Base-by-base conservation (phyloP, 2,329 filamentous ascomycete genomes). In the Aspergillus fischeri region DNA sequence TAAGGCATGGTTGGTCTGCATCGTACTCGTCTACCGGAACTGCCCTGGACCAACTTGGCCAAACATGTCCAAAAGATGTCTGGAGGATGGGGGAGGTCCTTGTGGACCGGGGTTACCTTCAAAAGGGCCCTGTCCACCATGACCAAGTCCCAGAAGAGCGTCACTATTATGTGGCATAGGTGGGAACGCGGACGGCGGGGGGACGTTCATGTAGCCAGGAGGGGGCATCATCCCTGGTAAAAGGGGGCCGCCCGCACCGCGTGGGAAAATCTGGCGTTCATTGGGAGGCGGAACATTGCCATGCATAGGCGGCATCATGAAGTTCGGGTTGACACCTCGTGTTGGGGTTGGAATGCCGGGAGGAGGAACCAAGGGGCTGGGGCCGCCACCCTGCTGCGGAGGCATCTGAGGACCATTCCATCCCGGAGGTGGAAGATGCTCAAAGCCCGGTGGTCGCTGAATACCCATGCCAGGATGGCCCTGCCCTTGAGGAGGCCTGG, bases 211-310 rank as follows among this genome's bases (percentile, higher is more conserved):
- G 58, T 77, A 79, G 25, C 76, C 76, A 3, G 75, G 77, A 25
- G 76, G 77, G 28, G 76, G 76, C 65, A 75, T 75, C 73, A 78
- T 77, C 50, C 75, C 75, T 5, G 75, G 76, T 17, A 75, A 76
- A 51, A 70, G 71, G 11, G 76, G 76, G 51, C 70, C 68, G 35
- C 64, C 67, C 24, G 67, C 66, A 45, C 67, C 67, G 52, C 74
- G 74, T 48, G 75, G 71, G 52, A 75, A 73, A 24, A 65, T 66
- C 58, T 73, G 70, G 24, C 73, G 70, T 29, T 75, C 74, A 50
- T 66, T 72, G 11, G 70, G 63, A 24, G 72, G 69, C 51, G 68
- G 68, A 49, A 73, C 63, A 52, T 65, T 69, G 3, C 63, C 68
- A 48, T 69, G 73, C 64, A 75, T 68, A 17, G 32, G 32, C 17